A percentile compares a stretch with the other conserved stretches of the same genome.
phyloP scores from a whole-genome alignment of 768 basidiomycete genomes.

The Suillus ampliporus region DNA sequence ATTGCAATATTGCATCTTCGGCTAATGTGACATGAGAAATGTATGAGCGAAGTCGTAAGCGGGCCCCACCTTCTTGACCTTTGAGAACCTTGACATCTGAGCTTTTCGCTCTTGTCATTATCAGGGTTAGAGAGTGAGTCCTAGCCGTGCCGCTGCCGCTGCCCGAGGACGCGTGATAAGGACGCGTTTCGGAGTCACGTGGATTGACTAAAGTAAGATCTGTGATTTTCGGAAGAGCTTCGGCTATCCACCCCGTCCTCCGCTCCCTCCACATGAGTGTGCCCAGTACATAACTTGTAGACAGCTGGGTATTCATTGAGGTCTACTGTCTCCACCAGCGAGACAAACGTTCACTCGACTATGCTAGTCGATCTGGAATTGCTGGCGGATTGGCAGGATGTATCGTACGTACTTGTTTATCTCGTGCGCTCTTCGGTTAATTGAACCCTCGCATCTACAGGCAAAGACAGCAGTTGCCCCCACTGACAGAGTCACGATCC shows the following conservation, averaged over 20 bases:
- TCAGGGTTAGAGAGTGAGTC: not conserved
- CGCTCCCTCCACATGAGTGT: slow-evolving; percentile 14
- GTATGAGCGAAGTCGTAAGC: not conserved
- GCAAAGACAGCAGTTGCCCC: slow-evolving; percentile 96
- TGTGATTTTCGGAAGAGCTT: slow-evolving; percentile 2
- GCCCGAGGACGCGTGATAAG: too few species aligned
- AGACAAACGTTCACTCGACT: slow-evolving; percentile 62
- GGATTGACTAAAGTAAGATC: not conserved
- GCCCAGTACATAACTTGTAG: slow-evolving; percentile 1
- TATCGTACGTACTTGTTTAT: slow-evolving; percentile 65
- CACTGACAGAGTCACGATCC: slow-evolving; percentile 96
- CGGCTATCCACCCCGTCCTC: not conserved
- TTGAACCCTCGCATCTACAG: slow-evolving; percentile 44
- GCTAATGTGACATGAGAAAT: slow-evolving; percentile 45
- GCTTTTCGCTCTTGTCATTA: slow-evolving; percentile 50
- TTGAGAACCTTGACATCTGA: slow-evolving; percentile 66
- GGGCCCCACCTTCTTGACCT: slow-evolving; percentile 67
- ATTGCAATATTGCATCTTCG: slow-evolving; percentile 77
- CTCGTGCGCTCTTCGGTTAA: slow-evolving; percentile 10
- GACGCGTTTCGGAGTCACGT: not conserved
- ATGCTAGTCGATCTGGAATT: slow-evolving; percentile 80
- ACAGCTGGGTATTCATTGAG: slow-evolving; percentile 35
- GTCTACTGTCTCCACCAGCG: slow-evolving; percentile 41
- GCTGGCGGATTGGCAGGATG: slow-evolving; percentile 96
- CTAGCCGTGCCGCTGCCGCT: too few species aligned